Conservation (phyloP, 2,329 filamentous ascomycete genomes). For the Monosporascus cannonballus region DNA sequence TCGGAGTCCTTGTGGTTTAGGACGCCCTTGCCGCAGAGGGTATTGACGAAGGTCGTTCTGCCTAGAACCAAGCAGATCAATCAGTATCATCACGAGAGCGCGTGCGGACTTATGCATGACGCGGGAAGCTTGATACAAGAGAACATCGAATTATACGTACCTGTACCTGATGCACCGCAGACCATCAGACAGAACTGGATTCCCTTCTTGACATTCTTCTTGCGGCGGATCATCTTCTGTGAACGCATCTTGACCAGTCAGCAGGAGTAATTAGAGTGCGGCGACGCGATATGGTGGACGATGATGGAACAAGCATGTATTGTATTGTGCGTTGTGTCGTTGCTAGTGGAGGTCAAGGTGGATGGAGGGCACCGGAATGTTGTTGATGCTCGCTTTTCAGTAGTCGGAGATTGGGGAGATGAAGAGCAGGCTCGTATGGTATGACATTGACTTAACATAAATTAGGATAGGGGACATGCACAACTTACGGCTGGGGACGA, state of each 20-base stretch:
- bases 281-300: background rate
- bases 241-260: constrained; percentile 24
- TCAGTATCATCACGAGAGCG: constrained; percentile 3
- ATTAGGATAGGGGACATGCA: constrained; percentile 2
- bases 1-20: constrained; percentile 89
- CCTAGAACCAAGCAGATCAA: constrained; percentile 44
- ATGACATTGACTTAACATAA: no score
- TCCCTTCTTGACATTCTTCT: constrained; percentile 99
- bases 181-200: constrained; percentile 99
- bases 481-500: constrained; percentile 29
- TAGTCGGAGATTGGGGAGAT: background rate
- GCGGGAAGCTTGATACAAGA: constrained; percentile 6
- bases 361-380: background rate
- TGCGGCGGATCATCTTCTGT: constrained; percentile 94
- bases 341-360: constrained; percentile 7
- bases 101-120: background rate
- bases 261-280: constrained; percentile 5
- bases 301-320: background rate
- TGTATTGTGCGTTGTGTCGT: background rate
- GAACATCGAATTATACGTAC: constrained; percentile 45
- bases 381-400: background rate
- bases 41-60: constrained; percentile 98
- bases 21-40: constrained; percentile 91
- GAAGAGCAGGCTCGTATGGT: background rate
- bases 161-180: constrained; percentile 96